phyloP scores from a whole-genome alignment of 805 yeast species.

The Candida golubevii region DNA sequence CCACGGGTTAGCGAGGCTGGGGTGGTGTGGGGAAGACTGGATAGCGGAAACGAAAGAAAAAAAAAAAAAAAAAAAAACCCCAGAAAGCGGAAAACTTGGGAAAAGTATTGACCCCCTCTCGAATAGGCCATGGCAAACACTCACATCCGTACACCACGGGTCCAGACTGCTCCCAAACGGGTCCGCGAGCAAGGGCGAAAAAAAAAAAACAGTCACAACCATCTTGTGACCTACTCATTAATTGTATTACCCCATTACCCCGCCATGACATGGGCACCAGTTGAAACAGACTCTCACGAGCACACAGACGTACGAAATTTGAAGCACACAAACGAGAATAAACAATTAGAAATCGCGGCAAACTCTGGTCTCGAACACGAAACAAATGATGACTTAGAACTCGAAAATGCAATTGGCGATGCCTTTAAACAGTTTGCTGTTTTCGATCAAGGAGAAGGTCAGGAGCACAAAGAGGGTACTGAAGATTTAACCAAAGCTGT shows the following conservation, averaged over 20 bases:
- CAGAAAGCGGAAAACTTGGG: too few relatives aligned
- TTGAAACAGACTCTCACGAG: slow-evolving; percentile 2
- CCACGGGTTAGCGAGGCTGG: too few relatives aligned
- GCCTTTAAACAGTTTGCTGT: slow-evolving; percentile 33
- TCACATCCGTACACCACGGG: too few relatives aligned
- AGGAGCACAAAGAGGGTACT: background rate
- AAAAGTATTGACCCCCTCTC: too few relatives aligned
- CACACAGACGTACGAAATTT: background rate
- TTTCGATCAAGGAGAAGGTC: slow-evolving; percentile 1
- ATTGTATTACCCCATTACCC: slow-evolving; percentile 6
- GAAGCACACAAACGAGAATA: background rate
- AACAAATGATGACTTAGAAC: slow-evolving; percentile 10
- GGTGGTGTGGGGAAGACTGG: too few relatives aligned
- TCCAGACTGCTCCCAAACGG: too few relatives aligned
- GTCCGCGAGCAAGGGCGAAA: too few relatives aligned
- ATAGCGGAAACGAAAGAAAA: too few relatives aligned
- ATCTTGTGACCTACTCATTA: slow-evolving; percentile 17
- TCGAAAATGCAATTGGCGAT: slow-evolving; percentile 35
- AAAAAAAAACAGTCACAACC: slow-evolving; percentile 20
- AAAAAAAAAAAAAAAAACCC: too few relatives aligned
- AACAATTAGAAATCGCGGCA: background rate
- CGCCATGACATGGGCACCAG: slow-evolving; percentile 7
- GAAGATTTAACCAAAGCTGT: background rate
- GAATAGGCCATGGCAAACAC: too few relatives aligned
- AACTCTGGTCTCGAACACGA: background rate